phyloP scores from a whole-genome alignment of 768 basidiomycete genomes.

The Russula dissimulans region DNA sequence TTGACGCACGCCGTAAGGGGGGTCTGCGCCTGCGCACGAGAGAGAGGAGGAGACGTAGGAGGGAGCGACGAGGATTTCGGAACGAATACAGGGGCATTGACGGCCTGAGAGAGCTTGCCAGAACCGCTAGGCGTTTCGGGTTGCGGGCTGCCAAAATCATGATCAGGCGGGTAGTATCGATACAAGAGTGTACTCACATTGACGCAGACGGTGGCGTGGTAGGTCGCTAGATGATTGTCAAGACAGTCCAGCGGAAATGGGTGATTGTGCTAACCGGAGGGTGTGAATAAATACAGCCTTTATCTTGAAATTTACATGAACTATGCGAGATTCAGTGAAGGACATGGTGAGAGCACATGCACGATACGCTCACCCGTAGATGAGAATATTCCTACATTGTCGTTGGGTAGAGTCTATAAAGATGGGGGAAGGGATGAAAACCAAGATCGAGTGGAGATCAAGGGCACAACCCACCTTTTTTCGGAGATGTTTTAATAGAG shows the following conservation, averaged over 20 bases:
- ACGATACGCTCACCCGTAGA: conserved; percentile 61
- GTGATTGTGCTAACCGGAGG: conserved; percentile 44
- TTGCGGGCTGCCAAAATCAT: conserved; percentile 3
- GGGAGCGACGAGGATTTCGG: conserved; percentile 44
- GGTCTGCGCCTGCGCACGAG: conserved; percentile 19
- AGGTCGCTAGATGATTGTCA: conserved; percentile 9
- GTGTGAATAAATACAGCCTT: conserved; percentile 79
- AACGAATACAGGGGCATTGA: conserved; percentile 80
- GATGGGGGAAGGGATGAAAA: conserved; percentile 11
- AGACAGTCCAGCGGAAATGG: too few relatives aligned
- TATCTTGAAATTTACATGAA: conserved; percentile 77
- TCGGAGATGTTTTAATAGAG: conserved; percentile 41
- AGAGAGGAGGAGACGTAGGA: conserved; percentile 19
- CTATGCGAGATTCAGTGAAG: conserved; percentile 30
- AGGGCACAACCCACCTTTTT: conserved; percentile 29
- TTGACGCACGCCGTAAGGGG: conserved; percentile 17
- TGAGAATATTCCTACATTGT: conserved; percentile 85
- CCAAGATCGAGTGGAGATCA: conserved; percentile 2
- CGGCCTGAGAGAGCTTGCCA: conserved; percentile 48
- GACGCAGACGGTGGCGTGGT: conserved; percentile 15
- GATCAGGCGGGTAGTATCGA: not conserved
- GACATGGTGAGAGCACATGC: not conserved
- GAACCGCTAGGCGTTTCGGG: conserved; percentile 18
- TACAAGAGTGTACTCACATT: conserved; percentile 12
- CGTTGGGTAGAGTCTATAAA: conserved; percentile 55